Evolutionary conservation across 169 alveolate species (phyloP).

Genomic region (Eimeria praecox): DNA sequence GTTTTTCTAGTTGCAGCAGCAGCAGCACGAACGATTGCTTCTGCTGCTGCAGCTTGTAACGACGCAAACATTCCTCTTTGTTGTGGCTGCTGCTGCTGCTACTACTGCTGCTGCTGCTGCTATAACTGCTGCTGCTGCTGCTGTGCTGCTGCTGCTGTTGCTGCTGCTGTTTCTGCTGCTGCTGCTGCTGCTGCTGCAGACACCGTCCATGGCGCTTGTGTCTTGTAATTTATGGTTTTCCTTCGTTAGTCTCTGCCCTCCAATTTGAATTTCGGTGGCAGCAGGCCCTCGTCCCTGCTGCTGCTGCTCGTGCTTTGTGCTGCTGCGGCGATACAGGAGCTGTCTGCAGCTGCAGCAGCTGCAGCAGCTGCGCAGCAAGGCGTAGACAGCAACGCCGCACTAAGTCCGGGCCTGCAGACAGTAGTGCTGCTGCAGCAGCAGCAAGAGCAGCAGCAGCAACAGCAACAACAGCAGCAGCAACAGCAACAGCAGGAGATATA

Average conservation of each 20-base stretch:
- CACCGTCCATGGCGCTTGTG: conserved; percentile 73
- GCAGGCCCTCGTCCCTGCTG: conserved; percentile 72
- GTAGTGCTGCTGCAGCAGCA: background rate
- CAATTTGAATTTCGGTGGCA: conserved; percentile 79
- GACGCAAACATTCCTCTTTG: no score
- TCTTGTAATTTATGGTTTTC: conserved; percentile 53
- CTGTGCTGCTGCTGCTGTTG: background rate
- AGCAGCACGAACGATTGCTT: background rate
- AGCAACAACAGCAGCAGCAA: conserved; percentile 1
- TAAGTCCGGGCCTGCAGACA: background rate
- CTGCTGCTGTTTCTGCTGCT: background rate
- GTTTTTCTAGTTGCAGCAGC: background rate
- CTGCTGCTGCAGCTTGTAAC: background rate
- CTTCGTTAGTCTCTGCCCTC: conserved; percentile 42
- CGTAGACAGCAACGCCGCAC: conserved; percentile 15
- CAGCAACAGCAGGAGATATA: conserved; percentile 1
- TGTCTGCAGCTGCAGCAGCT: conserved; percentile 65
- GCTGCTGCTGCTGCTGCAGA: conserved; percentile 44
- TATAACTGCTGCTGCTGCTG: background rate
- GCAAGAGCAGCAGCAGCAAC: background rate
- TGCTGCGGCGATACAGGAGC: conserved; percentile 57
- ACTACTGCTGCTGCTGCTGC: background rate
- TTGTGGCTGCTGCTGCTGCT: background rate
- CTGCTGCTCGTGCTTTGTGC: conserved; percentile 50
- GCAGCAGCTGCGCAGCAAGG: conserved; percentile 59